Evolutionary conservation across 768 basidiomycete species (phyloP), one percentile per base, ranked within the genome.

Genomic region (Mycena polygramma): DNA sequence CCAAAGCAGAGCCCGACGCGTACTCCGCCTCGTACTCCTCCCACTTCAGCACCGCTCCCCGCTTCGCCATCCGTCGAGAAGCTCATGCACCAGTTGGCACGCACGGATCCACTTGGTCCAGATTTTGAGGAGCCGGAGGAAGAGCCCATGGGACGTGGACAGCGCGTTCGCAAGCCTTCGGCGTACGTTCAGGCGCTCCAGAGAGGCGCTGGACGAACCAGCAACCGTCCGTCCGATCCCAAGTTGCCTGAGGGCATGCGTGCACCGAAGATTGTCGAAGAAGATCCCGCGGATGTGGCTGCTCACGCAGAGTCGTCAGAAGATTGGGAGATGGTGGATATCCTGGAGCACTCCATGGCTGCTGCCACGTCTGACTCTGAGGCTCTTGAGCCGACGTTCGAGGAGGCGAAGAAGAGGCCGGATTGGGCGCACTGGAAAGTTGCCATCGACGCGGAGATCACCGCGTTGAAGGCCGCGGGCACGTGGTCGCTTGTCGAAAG

Each of bases 61-160:
- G 49, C 26, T 0, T 67, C 58, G 15, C 66, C 57, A 4, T 66
- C 65, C 48, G 30, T 66, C 37, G 19, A n/a, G 2, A 26, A 59
- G 20, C 57, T 66, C 37, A 53, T 3, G 37, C 48, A 30, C 8
- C 13, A 53, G n/a, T 36, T 67, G 10, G 66, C 66, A 10, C 57
- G 49, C 19, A 54, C 57, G 4, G 66, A 67, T 35, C 66, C 58
- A 35, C 66, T 68, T 19, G 66, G 66, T 9, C 43, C 52, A 19
- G 58, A 68, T 14, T 68, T 68, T 19, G 66, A 68, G n/a, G 52
- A 52, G 26, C 35, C 46, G 4, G 59, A 60, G 2, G 66, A 61
- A 30, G 43, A 37, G 19, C 51, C 58, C 13, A 17, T 35, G 1
- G 64, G 64, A 22, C 54, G 64, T 49, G 46, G 55, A 1, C 55